Evolutionary conservation across 2,329 filamentous ascomycete species (phyloP).

Genomic region (Cladosporium sphaerospermum): DNA sequence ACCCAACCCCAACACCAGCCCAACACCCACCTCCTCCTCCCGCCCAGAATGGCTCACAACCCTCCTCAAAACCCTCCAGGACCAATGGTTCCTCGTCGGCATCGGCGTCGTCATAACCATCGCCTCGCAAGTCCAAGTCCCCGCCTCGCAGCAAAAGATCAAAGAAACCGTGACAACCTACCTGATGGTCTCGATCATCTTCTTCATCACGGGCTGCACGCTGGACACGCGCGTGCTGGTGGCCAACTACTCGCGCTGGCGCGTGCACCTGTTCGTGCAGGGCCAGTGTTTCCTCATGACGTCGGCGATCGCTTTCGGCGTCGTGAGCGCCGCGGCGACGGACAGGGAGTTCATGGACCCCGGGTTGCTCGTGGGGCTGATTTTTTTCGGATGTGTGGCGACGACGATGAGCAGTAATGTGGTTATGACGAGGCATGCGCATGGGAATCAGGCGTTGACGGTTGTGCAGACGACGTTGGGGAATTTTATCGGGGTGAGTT

Average conservation of each 20-base stretch:
- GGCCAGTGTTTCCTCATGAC: conserved; percentile 61
- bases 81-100: conserved; percentile 61
- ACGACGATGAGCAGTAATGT: conserved; percentile 70
- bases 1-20: background rate
- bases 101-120: conserved; percentile 50
- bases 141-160: conserved; percentile 47
- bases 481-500: conserved; percentile 52
- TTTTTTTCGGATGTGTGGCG: conserved; percentile 61
- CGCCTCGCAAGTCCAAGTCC: conserved; percentile 50
- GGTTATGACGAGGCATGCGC: conserved; percentile 63
- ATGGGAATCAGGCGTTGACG: conserved; percentile 48
- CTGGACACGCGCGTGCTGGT: conserved; percentile 57
- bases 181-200: conserved; percentile 62
- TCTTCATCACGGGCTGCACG: conserved; percentile 65
- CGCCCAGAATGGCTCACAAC: conserved; percentile 3
- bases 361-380: conserved; percentile 60
- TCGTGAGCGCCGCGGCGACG: conserved; percentile 48
- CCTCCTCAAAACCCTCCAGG: conserved; percentile 30
- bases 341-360: conserved; percentile 51
- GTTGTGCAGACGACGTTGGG: conserved; percentile 62
- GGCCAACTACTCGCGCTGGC: conserved; percentile 59
- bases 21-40: background rate
- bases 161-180: conserved; percentile 55
- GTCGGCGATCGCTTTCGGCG: conserved; percentile 54
- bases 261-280: conserved; percentile 62